Evolutionary conservation across 371 early-diverging fungal species (phyloP).

Genomic region (Lichtheimia ornata): DNA sequence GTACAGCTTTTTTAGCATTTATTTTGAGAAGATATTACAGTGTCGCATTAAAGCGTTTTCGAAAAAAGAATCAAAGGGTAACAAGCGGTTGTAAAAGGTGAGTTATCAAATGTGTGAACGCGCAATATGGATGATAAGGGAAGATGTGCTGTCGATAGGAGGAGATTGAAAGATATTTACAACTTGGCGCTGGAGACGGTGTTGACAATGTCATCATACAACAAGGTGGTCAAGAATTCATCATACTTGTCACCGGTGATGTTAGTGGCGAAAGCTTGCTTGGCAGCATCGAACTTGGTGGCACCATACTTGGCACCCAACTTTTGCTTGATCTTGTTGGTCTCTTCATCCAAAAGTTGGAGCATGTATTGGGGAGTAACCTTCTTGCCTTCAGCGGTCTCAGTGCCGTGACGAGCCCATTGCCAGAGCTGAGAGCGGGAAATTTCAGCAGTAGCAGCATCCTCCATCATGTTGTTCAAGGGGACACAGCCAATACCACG

Average conservation of each 20-base stretch:
- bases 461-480: slow-evolving; percentile 64
- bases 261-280: slow-evolving; percentile 73
- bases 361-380: slow-evolving; percentile 78
- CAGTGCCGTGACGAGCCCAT: slow-evolving; percentile 90
- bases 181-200: slow-evolving; percentile 12
- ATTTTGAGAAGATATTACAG: too few species aligned
- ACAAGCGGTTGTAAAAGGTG: slow-evolving; percentile 1
- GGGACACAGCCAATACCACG: slow-evolving; percentile 95
- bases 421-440: slow-evolving; percentile 96
- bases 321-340: slow-evolving; percentile 63
- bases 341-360: slow-evolving; percentile 85
- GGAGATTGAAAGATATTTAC: slow-evolving; percentile 12
- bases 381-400: slow-evolving; percentile 77
- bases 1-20: too few species aligned
- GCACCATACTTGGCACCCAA: slow-evolving; percentile 63
- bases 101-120: slow-evolving; percentile 1
- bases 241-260: slow-evolving; percentile 78
- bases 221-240: slow-evolving; percentile 87
- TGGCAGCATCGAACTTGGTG: slow-evolving; percentile 76
- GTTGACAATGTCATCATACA: slow-evolving; percentile 71
- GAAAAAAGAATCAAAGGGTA: too few species aligned
- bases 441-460: slow-evolving; percentile 92
- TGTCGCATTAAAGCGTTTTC: too few species aligned
- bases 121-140: neutral
- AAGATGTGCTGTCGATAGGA: neutral